Percentiles rank a stretch among this genome's conserved stretches.
Evolutionary conservation across 352 stramenopile genomes (phyloP).

Genomic region (Globisporangium sylvaticum): DNA sequence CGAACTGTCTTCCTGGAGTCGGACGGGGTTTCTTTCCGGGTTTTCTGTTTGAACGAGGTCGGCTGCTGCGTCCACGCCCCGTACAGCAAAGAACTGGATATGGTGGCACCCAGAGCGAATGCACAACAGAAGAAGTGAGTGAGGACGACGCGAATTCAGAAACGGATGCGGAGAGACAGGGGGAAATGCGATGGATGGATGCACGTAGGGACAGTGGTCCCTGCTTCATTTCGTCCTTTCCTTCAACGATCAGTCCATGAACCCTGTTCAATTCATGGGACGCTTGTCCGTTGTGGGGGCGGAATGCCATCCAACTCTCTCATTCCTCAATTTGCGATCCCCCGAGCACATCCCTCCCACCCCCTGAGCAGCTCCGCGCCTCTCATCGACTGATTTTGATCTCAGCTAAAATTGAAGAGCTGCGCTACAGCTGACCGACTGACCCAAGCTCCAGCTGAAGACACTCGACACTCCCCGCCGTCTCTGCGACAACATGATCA

Average conservation of each 20-base stretch:
- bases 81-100: constrained; percentile 7
- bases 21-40: background rate
- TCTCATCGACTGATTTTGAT: background rate
- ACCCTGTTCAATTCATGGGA: too few relatives aligned
- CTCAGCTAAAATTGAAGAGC: background rate
- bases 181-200: background rate
- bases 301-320: background rate
- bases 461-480: background rate
- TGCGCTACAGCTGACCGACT: background rate
- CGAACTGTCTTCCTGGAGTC: background rate
- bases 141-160: background rate
- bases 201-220: background rate
- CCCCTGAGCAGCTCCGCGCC: background rate
- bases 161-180: constrained; percentile 1
- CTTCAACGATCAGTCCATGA: too few relatives aligned
- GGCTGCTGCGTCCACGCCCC: background rate
- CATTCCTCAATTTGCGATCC: constrained; percentile 35
- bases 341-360: constrained; percentile 10
- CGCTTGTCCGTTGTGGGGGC: too few relatives aligned
- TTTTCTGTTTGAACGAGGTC: background rate
- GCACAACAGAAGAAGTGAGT: too few relatives aligned
- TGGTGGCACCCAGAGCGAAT: constrained; percentile 6
- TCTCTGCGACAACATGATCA: background rate
- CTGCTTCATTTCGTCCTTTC: background rate
- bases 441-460: background rate